phyloP scores from a whole-genome alignment of 2,329 filamentous ascomycete species.

The Lecanicillium sp. region DNA sequence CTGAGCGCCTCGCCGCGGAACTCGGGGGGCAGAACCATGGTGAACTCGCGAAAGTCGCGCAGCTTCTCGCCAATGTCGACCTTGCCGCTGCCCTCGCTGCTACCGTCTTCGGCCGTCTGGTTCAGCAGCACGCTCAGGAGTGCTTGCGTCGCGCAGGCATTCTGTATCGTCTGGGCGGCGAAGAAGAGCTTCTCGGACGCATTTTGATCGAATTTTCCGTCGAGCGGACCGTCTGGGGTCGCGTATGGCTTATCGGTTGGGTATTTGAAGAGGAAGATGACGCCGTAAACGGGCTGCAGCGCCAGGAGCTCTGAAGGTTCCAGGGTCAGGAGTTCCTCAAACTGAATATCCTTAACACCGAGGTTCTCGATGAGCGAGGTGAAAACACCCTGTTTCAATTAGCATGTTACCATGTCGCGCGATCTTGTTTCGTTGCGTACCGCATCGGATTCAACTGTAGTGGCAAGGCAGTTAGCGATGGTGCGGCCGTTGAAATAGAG shows the following conservation, averaged over 20 bases:
- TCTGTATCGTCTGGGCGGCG: conserved; percentile 94
- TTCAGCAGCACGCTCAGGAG: conserved; percentile 89
- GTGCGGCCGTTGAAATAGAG: not conserved
- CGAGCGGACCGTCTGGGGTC: conserved; percentile 58
- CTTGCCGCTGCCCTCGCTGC: conserved; percentile 46
- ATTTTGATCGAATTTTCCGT: conserved; percentile 73
- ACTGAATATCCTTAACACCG: conserved; percentile 89
- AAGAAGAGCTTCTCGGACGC: conserved; percentile 82
- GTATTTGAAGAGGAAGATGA: conserved; percentile 99
- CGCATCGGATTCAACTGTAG: conserved; percentile 81
- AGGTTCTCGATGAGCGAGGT: conserved; percentile 90
- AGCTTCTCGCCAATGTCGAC: conserved; percentile 69
- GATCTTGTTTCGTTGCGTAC: conserved; percentile 45
- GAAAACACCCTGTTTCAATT: conserved; percentile 69
- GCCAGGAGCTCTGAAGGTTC: conserved; percentile 67
- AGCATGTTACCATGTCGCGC: conserved; percentile 13
- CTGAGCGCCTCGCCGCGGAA: conserved; percentile 55
- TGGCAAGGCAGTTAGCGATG: conserved; percentile 18
- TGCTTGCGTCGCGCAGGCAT: conserved; percentile 95
- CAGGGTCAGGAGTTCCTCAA: conserved; percentile 89
- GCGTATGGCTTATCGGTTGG: conserved; percentile 60
- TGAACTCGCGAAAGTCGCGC: conserved; percentile 80
- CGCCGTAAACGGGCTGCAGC: conserved; percentile 78
- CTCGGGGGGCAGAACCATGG: conserved; percentile 73
- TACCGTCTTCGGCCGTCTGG: conserved; percentile 48